phyloP scores from a whole-genome alignment of 129 eudicot species.

The Dittrichia graveolens region DNA sequence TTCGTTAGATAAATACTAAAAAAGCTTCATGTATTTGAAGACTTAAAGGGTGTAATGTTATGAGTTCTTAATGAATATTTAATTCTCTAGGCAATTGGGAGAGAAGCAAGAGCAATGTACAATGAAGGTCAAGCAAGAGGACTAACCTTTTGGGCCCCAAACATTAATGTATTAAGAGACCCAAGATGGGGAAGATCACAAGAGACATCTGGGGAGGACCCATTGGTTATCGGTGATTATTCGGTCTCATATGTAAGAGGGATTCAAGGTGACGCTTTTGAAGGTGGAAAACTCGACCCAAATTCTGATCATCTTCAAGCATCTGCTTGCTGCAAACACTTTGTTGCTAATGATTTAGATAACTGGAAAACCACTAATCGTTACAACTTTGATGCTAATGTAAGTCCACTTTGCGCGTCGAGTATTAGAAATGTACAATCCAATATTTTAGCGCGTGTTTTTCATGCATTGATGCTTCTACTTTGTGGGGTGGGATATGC shows the following conservation, averaged over 20 bases:
- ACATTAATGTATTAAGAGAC: conserved; percentile 62
- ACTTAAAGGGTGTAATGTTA: not conserved
- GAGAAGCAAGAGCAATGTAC: conserved; percentile 68
- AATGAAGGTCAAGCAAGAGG: conserved; percentile 74
- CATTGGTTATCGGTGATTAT: conserved; percentile 50
- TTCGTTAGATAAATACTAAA: too few relatives aligned
- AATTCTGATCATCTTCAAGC: conserved; percentile 53
- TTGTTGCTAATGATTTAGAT: conserved; percentile 74
- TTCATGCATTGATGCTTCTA: conserved; percentile 16
- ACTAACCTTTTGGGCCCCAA: conserved; percentile 86
- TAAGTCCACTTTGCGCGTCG: conserved; percentile 32
- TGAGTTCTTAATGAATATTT: not conserved
- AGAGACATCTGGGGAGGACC: conserved; percentile 88
- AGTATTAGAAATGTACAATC: not conserved
- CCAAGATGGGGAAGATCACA: conserved; percentile 92
- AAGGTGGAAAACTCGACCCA: conserved; percentile 52
- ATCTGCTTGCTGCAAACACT: conserved; percentile 85
- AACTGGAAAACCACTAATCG: conserved; percentile 61
- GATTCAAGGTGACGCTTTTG: conserved; percentile 64
- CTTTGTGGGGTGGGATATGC: conserved; percentile 11
- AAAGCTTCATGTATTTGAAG: not conserved
- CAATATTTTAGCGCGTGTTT: not conserved
- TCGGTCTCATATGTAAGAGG: conserved; percentile 74
- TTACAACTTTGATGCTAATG: conserved; percentile 61
- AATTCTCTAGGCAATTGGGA: conserved; percentile 57